Conservation (phyloP, 768 basidiomycete genomes). For the Suillus placidus region DNA sequence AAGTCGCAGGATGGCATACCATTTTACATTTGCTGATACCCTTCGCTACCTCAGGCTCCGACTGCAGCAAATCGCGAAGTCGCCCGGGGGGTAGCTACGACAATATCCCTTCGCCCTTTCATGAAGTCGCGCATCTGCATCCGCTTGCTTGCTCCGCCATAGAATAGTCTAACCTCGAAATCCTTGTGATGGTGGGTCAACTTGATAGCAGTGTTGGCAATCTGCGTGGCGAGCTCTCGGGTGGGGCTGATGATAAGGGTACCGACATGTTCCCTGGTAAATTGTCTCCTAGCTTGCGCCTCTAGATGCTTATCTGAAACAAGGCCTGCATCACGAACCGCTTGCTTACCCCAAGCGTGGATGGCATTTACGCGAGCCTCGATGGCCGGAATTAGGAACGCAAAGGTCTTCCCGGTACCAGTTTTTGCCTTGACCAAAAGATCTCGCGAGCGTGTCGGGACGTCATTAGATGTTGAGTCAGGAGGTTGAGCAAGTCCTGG, state of each 20-base stretch:
- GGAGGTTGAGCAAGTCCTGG: conserved; percentile 67
- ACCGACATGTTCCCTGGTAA: conserved; percentile 57
- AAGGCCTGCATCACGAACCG: conserved; percentile 46
- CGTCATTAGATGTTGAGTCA: conserved; percentile 28
- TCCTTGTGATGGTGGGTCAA: conserved; percentile 61
- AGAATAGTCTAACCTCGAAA: conserved; percentile 72
- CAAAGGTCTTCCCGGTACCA: conserved; percentile 88
- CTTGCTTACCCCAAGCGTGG: conserved; percentile 44
- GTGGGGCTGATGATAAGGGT: conserved; percentile 87
- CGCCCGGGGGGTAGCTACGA: conserved; percentile 93
- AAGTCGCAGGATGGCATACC: conserved; percentile 43
- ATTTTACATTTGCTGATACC: conserved; percentile 58
- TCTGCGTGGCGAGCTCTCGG: conserved; percentile 87
- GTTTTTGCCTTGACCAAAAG: conserved; percentile 86
- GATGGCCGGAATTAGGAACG: conserved; percentile 85
- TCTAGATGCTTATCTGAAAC: conserved; percentile 33
- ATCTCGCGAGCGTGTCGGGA: conserved; percentile 49
- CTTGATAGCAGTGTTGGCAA: conserved; percentile 78
- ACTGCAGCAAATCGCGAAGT: conserved; percentile 69
- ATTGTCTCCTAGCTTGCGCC: conserved; percentile 36
- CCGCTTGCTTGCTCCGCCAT: conserved; percentile 73
- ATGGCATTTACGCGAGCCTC: conserved; percentile 71
- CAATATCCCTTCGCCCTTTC: conserved; percentile 68
- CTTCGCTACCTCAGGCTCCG: conserved; percentile 55
- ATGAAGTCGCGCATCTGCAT: conserved; percentile 71